These are phyloP conservation scores for Populus trichocarpa DNA, from an alignment of 441 rosid species.

Conservation along the genomic window DNA sequence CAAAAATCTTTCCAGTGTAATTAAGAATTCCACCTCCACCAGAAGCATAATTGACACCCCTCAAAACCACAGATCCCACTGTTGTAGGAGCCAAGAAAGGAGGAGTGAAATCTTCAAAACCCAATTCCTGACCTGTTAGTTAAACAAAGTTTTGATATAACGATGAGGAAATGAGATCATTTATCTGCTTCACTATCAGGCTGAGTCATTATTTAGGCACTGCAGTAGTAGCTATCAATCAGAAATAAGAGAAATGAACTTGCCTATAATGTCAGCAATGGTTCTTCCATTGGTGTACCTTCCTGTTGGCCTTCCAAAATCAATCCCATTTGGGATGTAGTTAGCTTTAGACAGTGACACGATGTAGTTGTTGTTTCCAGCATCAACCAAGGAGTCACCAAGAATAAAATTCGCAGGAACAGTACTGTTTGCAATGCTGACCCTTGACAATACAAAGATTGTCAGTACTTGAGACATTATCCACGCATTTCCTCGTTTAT, in stretches of 20 bases:
- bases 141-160: not conserved
- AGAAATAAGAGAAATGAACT: conserved; percentile 7
- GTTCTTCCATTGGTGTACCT: conserved; percentile 79
- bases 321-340: conserved; percentile 64
- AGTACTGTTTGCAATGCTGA: conserved; percentile 20
- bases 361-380: conserved; percentile 75
- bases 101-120: conserved; percentile 42
- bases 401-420: conserved; percentile 58
- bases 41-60: conserved; percentile 76
- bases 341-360: conserved; percentile 61
- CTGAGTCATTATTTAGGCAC: too few species aligned
- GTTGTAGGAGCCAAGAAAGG: conserved; percentile 82
- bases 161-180: too few species aligned
- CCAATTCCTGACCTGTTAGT: conserved; percentile 54
- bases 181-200: too few species aligned
- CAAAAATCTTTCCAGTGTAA: conserved; percentile 59
- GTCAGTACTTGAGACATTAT: not conserved
- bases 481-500: not conserved
- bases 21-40: conserved; percentile 81
- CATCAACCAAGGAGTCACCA: conserved; percentile 76
- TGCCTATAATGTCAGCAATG: conserved; percentile 59
- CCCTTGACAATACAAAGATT: conserved; percentile 10
- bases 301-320: conserved; percentile 63
- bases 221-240: not conserved
- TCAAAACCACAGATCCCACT: conserved; percentile 38